Percentiles rank a stretch among this genome's conserved stretches.
Conservation (phyloP, 2,329 filamentous ascomycete genomes). For the Beauveria asiatica region DNA sequence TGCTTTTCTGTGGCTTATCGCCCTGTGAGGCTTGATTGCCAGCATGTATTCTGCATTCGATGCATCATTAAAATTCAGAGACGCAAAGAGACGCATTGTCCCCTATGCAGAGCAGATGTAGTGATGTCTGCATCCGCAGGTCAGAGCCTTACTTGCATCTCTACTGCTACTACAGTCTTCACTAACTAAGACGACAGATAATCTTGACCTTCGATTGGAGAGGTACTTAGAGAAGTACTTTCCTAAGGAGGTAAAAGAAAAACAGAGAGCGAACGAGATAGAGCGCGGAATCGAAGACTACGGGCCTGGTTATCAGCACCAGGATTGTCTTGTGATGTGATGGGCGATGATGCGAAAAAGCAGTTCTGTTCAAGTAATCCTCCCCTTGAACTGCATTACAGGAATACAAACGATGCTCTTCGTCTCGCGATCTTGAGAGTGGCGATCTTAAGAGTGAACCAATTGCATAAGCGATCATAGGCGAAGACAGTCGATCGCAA, state of each 20-base stretch:
- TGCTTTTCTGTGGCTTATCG: slow-evolving; percentile 74
- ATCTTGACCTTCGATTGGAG: slow-evolving; percentile 60
- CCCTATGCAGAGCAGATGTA: slow-evolving; percentile 64
- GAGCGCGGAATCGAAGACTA: slow-evolving; percentile 67
- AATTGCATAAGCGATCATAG: neutral
- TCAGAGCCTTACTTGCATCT: slow-evolving; percentile 26
- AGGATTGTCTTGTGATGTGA: slow-evolving; percentile 54
- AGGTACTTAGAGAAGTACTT: slow-evolving; percentile 70
- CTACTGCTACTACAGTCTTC: neutral
- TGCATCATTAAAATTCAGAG: slow-evolving; percentile 76
- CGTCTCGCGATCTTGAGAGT: neutral
- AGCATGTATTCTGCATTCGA: slow-evolving; percentile 74
- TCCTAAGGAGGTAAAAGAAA: slow-evolving; percentile 58
- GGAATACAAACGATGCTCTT: neutral
- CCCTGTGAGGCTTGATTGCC: slow-evolving; percentile 67
- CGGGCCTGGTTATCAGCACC: slow-evolving; percentile 54
- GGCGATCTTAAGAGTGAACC: neutral
- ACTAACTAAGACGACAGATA: slow-evolving; percentile 35
- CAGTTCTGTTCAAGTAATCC: neutral
- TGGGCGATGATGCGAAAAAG: neutral
- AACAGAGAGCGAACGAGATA: slow-evolving; percentile 62
- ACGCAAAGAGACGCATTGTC: slow-evolving; percentile 59
- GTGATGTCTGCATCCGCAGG: slow-evolving; percentile 61
- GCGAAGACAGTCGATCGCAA: neutral
- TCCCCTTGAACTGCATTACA: neutral